A percentile compares a stretch with the other conserved stretches of the same genome.
Conservation (phyloP, 2,329 filamentous ascomycete species). For the Aureobasidium namibiae region DNA sequence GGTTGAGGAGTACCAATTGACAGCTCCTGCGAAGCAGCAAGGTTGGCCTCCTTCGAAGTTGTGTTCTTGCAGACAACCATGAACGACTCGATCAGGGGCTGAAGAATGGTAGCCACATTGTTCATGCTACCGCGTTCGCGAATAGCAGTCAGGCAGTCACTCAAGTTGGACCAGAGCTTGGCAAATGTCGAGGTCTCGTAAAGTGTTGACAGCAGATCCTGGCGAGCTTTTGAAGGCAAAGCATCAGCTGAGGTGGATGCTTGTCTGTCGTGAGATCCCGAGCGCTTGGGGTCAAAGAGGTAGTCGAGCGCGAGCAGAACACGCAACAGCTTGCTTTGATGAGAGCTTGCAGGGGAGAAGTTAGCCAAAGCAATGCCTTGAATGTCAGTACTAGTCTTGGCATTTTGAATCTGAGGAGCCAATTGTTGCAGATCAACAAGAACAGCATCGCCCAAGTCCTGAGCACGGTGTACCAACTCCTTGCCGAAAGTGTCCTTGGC, state of each 20-base stretch:
- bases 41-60: slow-evolving; percentile 60
- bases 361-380: slow-evolving; percentile 90
- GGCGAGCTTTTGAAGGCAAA: slow-evolving; percentile 57
- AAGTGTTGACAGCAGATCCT: slow-evolving; percentile 75
- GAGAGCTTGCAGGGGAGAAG: slow-evolving; percentile 91
- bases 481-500: slow-evolving; percentile 88
- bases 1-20: slow-evolving; percentile 65
- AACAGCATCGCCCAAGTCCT: slow-evolving; percentile 75
- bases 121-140: slow-evolving; percentile 90
- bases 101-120: slow-evolving; percentile 89
- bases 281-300: slow-evolving; percentile 75
- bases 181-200: slow-evolving; percentile 90
- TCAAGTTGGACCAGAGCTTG: slow-evolving; percentile 85
- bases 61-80: slow-evolving; percentile 99
- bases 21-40: slow-evolving; percentile 51
- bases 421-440: slow-evolving; percentile 77
- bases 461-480: slow-evolving; percentile 82
- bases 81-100: slow-evolving; percentile 88
- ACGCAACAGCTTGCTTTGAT: slow-evolving; percentile 90
- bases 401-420: slow-evolving; percentile 75
- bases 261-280: slow-evolving; percentile 46
- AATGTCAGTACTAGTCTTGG: slow-evolving; percentile 84
- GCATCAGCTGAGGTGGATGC: slow-evolving; percentile 36
- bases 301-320: slow-evolving; percentile 92
- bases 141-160: slow-evolving; percentile 79